Percentiles rank a stretch among this genome's conserved stretches.
These are phyloP conservation scores for Allantophomopsis cytisporea DNA, from an alignment of 2,329 filamentous ascomycete genomes.

Conservation along the genomic window DNA sequence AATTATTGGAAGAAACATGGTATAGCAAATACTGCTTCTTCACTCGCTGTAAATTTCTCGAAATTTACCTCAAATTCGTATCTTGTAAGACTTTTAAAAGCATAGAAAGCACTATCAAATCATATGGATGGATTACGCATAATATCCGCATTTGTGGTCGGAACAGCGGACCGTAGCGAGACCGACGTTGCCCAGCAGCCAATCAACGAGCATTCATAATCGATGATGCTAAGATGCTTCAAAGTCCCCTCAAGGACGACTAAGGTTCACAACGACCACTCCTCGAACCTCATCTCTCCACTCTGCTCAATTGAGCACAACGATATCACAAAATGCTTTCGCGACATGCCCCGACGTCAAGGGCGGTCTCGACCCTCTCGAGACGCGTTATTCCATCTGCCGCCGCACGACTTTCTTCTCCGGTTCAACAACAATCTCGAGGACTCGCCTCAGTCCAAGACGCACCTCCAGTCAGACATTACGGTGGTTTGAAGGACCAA, in stretches of 20 bases:
- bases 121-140: too few relatives aligned
- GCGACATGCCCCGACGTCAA: slow-evolving; percentile 19
- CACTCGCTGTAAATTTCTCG: not conserved
- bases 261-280: too few relatives aligned
- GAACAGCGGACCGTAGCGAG: too few relatives aligned
- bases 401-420: slow-evolving; percentile 12
- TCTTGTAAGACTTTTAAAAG: not conserved
- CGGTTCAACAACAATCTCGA: slow-evolving; percentile 43
- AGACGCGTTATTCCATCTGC: slow-evolving; percentile 14
- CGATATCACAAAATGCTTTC: slow-evolving; percentile 18
- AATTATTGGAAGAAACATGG: too few relatives aligned
- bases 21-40: too few relatives aligned
- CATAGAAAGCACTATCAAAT: not conserved
- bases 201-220: not conserved
- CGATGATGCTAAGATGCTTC: not conserved
- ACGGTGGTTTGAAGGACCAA: slow-evolving; percentile 87
- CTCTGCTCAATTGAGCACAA: slow-evolving; percentile 19
- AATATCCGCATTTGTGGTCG: too few relatives aligned
- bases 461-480: slow-evolving; percentile 49
- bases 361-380: slow-evolving; percentile 15
- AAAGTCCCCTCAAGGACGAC: too few relatives aligned
- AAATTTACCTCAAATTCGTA: not conserved
- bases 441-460: slow-evolving; percentile 74
- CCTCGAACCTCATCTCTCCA: too few relatives aligned
- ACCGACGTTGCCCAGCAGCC: not conserved